Evolutionary conservation across 306 rosid genomes (phyloP).

Genomic region (Gillenia trifoliata): DNA sequence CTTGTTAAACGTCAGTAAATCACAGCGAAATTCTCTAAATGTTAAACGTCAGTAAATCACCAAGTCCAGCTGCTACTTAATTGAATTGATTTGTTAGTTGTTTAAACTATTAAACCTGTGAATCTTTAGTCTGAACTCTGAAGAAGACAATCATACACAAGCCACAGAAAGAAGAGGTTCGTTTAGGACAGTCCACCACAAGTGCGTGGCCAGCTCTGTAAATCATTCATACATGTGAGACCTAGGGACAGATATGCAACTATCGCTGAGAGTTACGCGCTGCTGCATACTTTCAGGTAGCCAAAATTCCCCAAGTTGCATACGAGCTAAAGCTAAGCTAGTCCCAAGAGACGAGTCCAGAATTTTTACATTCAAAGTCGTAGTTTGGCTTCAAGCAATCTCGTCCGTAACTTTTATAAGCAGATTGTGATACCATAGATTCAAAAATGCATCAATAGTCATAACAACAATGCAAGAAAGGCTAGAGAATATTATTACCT

Average conservation of each 20-base stretch:
- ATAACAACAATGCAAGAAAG: not conserved
- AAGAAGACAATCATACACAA: not conserved
- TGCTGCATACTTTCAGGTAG: no score
- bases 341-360: not conserved
- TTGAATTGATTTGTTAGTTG: not conserved
- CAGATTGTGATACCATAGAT: no score
- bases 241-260: no score
- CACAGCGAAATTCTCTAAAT: not conserved
- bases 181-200: no score
- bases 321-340: not conserved
- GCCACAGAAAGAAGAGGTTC: not conserved
- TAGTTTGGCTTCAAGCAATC: not conserved
- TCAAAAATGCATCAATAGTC: not conserved
- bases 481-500: slow-evolving; percentile 34
- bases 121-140: not conserved
- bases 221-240: no score
- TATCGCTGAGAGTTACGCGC: no score
- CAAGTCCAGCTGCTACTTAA: not conserved
- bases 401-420: no score
- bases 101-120: not conserved
- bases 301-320: no score
- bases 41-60: not conserved
- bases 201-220: no score
- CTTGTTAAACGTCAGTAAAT: not conserved
- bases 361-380: not conserved